Conservation (phyloP, 371 early-diverging fungal species). For the Apophysomyces sp. region DNA sequence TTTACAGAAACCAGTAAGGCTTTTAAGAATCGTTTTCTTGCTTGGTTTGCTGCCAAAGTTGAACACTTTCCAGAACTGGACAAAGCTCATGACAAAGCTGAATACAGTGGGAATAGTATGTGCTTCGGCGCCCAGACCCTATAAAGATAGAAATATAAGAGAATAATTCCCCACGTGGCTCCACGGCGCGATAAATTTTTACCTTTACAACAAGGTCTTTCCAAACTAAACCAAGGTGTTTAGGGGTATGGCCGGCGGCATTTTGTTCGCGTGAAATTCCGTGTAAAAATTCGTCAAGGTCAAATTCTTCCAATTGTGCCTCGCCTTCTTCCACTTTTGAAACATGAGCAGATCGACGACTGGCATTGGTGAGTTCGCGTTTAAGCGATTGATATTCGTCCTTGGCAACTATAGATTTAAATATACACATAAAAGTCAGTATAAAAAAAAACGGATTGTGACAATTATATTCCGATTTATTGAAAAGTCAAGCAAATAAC, state of each 20-base stretch:
- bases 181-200: background rate
- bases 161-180: no score
- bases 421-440: no score
- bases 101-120: conserved; percentile 31
- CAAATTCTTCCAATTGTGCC: conserved; percentile 25
- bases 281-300: conserved; percentile 30
- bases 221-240: conserved; percentile 49
- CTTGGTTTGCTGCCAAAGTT: conserved; percentile 15
- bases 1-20: conserved; percentile 57
- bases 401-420: conserved; percentile 8
- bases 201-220: conserved; percentile 40
- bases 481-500: conserved; percentile 5
- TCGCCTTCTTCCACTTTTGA: conserved; percentile 27
- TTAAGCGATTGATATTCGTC: conserved; percentile 15
- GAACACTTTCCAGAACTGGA: conserved; percentile 30
- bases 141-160: background rate
- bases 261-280: conserved; percentile 17
- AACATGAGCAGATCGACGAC: background rate
- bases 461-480: conserved; percentile 73
- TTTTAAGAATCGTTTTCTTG: conserved; percentile 44
- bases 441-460: conserved; percentile 35
- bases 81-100: conserved; percentile 1
- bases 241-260: conserved; percentile 23
- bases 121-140: conserved; percentile 43
- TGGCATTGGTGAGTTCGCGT: conserved; percentile 12